Conservation (phyloP, 306 rosid genomes). For the Vicia sativa region DNA sequence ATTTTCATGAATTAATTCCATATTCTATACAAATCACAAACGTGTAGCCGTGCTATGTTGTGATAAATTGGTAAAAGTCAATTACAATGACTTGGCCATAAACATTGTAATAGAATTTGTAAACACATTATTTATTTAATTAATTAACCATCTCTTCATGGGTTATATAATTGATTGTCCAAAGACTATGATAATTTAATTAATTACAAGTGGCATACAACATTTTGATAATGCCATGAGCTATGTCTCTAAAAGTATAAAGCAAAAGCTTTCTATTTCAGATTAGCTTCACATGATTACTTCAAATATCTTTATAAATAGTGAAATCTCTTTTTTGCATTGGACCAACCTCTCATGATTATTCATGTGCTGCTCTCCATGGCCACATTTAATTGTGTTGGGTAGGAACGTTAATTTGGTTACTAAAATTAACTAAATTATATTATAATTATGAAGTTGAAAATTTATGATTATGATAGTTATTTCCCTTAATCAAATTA, state of each 20-base stretch:
- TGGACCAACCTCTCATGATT: slow-evolving; percentile 44
- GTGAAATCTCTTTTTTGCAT: slow-evolving; percentile 28
- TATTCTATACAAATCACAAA: slow-evolving; percentile 22
- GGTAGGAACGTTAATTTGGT: not conserved
- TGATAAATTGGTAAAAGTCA: not conserved
- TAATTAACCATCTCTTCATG: slow-evolving; percentile 28
- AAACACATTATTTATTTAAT: slow-evolving; percentile 17
- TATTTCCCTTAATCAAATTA: too few species aligned
- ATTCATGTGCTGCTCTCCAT: slow-evolving; percentile 43
- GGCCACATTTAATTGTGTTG: not conserved
- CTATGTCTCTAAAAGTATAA: slow-evolving; percentile 35
- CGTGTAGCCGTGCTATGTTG: slow-evolving; percentile 18
- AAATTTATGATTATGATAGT: too few species aligned
- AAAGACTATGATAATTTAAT: slow-evolving; percentile 32
- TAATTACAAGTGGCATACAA: slow-evolving; percentile 36
- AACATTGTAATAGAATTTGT: slow-evolving; percentile 29
- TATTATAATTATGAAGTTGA: not conserved
- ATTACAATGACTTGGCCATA: slow-evolving; percentile 21
- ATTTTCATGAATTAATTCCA: too few species aligned
- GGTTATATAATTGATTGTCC: slow-evolving; percentile 33
- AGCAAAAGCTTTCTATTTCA: slow-evolving; percentile 35
- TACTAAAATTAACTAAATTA: not conserved
- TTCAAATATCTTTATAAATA: slow-evolving; percentile 38
- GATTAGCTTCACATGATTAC: slow-evolving; percentile 38
- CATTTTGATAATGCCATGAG: slow-evolving; percentile 41